phyloP scores from a whole-genome alignment of 2,329 filamentous ascomycete species.

The Cytospora piceicola region DNA sequence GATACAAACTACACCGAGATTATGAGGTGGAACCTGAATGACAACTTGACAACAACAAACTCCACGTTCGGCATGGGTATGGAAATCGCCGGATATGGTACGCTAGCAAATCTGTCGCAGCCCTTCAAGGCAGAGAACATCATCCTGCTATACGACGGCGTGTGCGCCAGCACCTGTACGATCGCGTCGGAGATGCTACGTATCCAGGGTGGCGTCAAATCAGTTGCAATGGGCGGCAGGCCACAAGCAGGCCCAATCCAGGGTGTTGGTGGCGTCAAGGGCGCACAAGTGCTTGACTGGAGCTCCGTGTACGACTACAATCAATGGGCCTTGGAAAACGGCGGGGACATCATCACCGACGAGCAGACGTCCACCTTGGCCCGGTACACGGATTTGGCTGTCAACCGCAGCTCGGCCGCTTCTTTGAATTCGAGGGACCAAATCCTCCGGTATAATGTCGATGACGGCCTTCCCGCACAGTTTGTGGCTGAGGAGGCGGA shows the following conservation, averaged over 20 bases:
- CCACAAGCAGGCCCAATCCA: slow-evolving; percentile 54
- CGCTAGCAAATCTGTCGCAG: slow-evolving; percentile 50
- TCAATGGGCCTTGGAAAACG: slow-evolving; percentile 33
- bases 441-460: slow-evolving; percentile 42
- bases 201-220: slow-evolving; percentile 56
- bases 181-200: slow-evolving; percentile 60
- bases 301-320: slow-evolving; percentile 37
- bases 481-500: slow-evolving; percentile 53
- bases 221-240: slow-evolving; percentile 56
- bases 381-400: slow-evolving; percentile 40
- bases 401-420: slow-evolving; percentile 40
- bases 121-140: slow-evolving; percentile 63
- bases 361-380: slow-evolving; percentile 37
- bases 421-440: slow-evolving; percentile 46
- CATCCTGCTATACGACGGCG: slow-evolving; percentile 61
- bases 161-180: slow-evolving; percentile 62
- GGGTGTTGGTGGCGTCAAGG: slow-evolving; percentile 58
- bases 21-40: slow-evolving; percentile 56
- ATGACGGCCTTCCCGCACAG: slow-evolving; percentile 50
- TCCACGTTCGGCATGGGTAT: slow-evolving; percentile 47
- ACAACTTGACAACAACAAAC: slow-evolving; percentile 47
- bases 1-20: slow-evolving; percentile 58
- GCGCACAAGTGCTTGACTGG: slow-evolving; percentile 46
- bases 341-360: slow-evolving; percentile 37
- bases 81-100: slow-evolving; percentile 55